Percentiles rank a stretch among this genome's conserved stretches.
Conservation (phyloP, 2,329 filamentous ascomycete genomes). For the Exophiala phaeomuriformis region DNA sequence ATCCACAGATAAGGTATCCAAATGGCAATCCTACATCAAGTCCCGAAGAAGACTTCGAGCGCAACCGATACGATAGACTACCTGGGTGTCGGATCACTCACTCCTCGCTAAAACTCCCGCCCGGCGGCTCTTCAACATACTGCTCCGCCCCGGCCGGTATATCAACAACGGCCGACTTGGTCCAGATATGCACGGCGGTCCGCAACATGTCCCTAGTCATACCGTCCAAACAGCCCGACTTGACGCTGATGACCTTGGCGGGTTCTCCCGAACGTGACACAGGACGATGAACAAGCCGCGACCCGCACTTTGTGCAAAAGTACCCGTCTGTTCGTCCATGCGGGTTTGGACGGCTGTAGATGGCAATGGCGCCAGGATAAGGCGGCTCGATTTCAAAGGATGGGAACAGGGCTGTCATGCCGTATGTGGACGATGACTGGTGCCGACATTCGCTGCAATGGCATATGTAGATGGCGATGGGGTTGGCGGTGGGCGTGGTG, state of each 20-base stretch:
- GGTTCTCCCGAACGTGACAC: conserved; percentile 41
- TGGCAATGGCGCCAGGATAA: conserved; percentile 5
- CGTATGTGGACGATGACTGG: conserved; percentile 51
- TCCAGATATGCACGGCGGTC: conserved; percentile 60
- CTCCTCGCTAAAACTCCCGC: conserved; percentile 4
- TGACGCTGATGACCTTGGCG: conserved; percentile 53
- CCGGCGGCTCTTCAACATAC: conserved; percentile 45
- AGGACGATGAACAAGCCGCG: conserved; percentile 51
- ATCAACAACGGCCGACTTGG: conserved; percentile 60
- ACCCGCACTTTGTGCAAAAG: conserved; percentile 61
- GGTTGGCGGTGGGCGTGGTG: conserved; percentile 53
- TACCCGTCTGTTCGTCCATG: conserved; percentile 51
- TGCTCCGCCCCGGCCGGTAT: conserved; percentile 58
- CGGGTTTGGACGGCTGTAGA: conserved; percentile 19
- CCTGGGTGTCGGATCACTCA: not conserved
- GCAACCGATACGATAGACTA: too few species aligned
- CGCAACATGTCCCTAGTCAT: conserved; percentile 55
- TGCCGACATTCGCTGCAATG: conserved; percentile 58
- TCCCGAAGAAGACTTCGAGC: too few species aligned
- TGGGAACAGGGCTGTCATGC: conserved; percentile 63
- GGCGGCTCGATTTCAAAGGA: conserved; percentile 27
- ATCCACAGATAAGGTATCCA: not conserved
- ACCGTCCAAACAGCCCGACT: conserved; percentile 59
- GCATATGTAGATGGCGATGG: conserved; percentile 62
- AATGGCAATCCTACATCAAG: not conserved